A percentile compares a stretch with the other conserved stretches of the same genome.
Conservation (phyloP, 2,329 filamentous ascomycete genomes). For the Colletotrichum eleusines region DNA sequence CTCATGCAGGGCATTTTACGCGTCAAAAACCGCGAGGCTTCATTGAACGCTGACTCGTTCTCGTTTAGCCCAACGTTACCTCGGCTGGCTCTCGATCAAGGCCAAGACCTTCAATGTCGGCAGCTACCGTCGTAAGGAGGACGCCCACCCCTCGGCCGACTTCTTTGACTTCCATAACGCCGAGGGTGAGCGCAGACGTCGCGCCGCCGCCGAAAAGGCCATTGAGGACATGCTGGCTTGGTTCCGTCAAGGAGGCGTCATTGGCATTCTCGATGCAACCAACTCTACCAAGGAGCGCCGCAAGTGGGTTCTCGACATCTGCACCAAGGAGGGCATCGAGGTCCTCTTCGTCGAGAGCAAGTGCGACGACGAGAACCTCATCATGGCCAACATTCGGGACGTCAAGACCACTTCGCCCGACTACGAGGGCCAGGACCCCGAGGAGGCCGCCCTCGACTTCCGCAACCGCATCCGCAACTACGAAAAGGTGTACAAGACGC, state of each 20-base stretch:
- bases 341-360: conserved; percentile 97
- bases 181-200: conserved; percentile 90
- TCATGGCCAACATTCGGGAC: conserved; percentile 98
- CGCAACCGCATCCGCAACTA: conserved; percentile 95
- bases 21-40: background rate
- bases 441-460: conserved; percentile 91
- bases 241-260: conserved; percentile 84
- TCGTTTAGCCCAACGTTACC: conserved; percentile 86
- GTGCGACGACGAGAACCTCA: conserved; percentile 94
- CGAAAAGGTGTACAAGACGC: conserved; percentile 95
- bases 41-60: conserved; percentile 8
- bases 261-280: conserved; percentile 95
- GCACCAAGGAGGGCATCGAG: conserved; percentile 81
- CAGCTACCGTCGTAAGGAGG: conserved; percentile 90
- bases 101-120: conserved; percentile 98
- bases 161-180: conserved; percentile 95
- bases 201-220: conserved; percentile 90
- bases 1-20: background rate
- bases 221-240: conserved; percentile 94
- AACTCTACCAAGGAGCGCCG: conserved; percentile 93
- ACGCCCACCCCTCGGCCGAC: conserved; percentile 89
- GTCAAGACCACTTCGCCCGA: conserved; percentile 98
- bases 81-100: conserved; percentile 95
- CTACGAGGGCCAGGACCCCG: conserved; percentile 93
- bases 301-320: conserved; percentile 89